Evolutionary conservation across 208 protist species (phyloP).

Genomic region (Crithidia acanthocephali): DNA sequence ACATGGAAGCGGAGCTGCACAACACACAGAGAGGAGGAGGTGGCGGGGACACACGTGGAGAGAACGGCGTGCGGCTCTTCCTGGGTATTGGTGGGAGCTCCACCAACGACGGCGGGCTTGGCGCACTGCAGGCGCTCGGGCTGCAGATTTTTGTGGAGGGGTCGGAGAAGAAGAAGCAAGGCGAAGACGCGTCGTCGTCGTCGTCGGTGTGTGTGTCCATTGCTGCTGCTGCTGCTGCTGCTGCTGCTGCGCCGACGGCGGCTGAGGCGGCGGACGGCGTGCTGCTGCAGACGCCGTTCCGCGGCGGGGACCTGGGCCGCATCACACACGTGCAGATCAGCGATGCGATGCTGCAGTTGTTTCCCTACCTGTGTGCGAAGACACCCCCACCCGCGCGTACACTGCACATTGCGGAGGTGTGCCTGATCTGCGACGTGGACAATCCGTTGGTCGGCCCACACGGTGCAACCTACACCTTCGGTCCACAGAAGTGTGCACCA

Average conservation of each 20-base stretch:
- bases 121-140: conserved; percentile 79
- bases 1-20: conserved; percentile 30
- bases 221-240: too few relatives aligned
- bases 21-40: not conserved
- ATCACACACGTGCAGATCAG: conserved; percentile 43
- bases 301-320: conserved; percentile 52
- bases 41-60: too few relatives aligned
- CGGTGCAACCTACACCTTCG: conserved; percentile 75
- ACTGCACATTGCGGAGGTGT: conserved; percentile 33
- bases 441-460: conserved; percentile 67
- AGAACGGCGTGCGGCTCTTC: conserved; percentile 47
- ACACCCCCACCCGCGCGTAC: not conserved
- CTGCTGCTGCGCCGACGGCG: not conserved
- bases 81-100: conserved; percentile 83
- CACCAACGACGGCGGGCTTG: conserved; percentile 86
- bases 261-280: conserved; percentile 12
- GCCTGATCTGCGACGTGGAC: conserved; percentile 80
- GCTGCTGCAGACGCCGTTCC: conserved; percentile 47
- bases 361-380: conserved; percentile 13
- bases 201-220: not conserved
- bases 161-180: not conserved
- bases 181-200: not conserved
- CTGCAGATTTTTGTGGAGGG: conserved; percentile 43
- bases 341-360: conserved; percentile 26
- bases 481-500: conserved; percentile 80